Conservation (phyloP, 257 asterid genomes). For the Solanum chiquidenum region DNA sequence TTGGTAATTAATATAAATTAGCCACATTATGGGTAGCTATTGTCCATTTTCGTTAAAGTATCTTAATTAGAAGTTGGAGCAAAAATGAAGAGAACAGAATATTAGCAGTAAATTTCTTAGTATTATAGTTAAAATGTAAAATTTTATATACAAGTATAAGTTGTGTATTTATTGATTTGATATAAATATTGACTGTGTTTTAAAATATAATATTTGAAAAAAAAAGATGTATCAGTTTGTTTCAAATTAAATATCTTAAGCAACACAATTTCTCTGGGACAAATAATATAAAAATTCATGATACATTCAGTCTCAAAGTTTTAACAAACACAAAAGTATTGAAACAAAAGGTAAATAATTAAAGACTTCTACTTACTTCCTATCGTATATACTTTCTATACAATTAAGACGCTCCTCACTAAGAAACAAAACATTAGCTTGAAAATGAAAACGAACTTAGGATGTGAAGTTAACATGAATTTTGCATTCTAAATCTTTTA, state of each 20-base stretch:
- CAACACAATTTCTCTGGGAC: background rate
- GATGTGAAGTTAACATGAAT: background rate
- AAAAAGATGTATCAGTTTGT: background rate
- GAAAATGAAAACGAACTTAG: background rate
- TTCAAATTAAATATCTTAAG: background rate
- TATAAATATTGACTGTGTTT: background rate
- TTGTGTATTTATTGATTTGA: background rate
- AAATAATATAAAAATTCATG: too few species aligned
- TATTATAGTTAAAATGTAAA: background rate
- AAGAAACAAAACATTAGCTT: background rate
- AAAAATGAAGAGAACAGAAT: background rate
- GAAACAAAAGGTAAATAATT: background rate
- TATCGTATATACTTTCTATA: background rate
- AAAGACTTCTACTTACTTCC: background rate
- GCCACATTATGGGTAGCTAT: background rate
- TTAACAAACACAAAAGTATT: background rate
- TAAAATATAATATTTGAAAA: background rate
- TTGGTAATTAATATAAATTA: background rate
- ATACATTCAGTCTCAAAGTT: background rate
- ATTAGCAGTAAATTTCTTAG: background rate
- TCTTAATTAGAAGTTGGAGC: background rate
- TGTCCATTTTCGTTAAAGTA: background rate
- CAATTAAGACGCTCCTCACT: background rate
- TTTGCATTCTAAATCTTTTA: background rate
- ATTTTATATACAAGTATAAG: background rate